Base-by-base conservation (phyloP, 192 early-diverging fungal genomes). In the Coemansia sp. region DNA sequence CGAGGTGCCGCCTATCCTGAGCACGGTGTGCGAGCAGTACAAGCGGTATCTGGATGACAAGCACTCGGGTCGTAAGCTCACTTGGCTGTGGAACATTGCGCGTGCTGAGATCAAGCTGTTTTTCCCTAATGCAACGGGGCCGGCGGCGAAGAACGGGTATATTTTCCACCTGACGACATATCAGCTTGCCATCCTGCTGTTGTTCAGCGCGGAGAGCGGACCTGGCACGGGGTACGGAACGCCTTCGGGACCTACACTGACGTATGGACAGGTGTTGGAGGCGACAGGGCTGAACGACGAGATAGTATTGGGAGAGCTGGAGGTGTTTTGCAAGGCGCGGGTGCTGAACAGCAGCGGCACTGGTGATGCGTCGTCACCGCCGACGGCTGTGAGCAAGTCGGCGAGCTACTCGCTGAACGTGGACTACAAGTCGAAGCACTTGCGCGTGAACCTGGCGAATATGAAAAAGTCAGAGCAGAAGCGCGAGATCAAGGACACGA, bases 101-200 rank as follows among this genome's bases (percentile, higher is more conserved):
- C 94, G 93, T 70, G 98, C 91, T 20, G 98, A 99, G 72, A 74
- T 99, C 46, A 94, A 94, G 73, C 90, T 94, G n/a, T 92, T 89
- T 67, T 96, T 94, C 73, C 78, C 89, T 36, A 94, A 92, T 70
- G 77, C 70, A 14, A 87, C 71, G 58, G 96, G 94, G 61, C 80
- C 88, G 6, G 87, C 90, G 0, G 94, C 81, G 79, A 94, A 86
- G 87, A 84, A 73, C 39, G 73, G 66, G 19, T 84, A 82, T 64
- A 59, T 64, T 35, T 81, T 85, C 41, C 60, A 86, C 78, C 89
- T 93, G 6, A 91, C 92, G 6, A 93, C 91, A 3, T 97, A 91
- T 77, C 96, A 99, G 78, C 93, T 98, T 90, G 94, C 91, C 31
- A 89, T 99, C 9, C 86, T 99, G 42, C 79, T 97, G 40, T 91